Evolutionary conservation across 176 grass and related monocot genomes (phyloP).

Genomic region (Leersia perrieri): DNA sequence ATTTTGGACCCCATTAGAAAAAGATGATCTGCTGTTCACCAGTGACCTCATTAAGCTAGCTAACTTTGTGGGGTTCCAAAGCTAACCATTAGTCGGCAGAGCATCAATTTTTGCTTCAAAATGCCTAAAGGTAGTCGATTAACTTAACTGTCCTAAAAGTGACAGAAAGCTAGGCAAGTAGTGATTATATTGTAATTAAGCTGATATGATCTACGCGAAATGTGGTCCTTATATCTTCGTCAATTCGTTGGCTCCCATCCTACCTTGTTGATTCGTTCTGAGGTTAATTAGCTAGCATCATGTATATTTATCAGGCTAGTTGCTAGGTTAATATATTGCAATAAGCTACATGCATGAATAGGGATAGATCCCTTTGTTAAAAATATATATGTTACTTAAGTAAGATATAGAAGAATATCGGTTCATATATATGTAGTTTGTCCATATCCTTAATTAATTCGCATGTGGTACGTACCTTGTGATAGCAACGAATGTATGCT

Average conservation of each 20-base stretch:
- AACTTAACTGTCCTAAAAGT: not conserved
- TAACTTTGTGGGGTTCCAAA: not conserved
- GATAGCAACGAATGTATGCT: slow-evolving; percentile 24
- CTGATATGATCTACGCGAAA: not conserved
- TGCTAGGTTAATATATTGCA: not conserved
- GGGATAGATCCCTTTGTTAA: slow-evolving; percentile 23
- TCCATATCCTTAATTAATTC: not conserved
- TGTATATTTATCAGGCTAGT: not conserved
- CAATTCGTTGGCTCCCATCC: not conserved
- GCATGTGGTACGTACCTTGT: slow-evolving; percentile 11
- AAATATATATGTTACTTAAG: not conserved
- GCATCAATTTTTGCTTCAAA: not conserved
- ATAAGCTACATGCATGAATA: slow-evolving; percentile 11
- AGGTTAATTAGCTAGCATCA: not conserved
- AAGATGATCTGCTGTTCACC: not conserved
- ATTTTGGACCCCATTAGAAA: not conserved
- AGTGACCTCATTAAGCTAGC: not conserved
- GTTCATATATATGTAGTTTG: not conserved
- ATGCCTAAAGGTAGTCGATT: not conserved
- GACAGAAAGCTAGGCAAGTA: not conserved
- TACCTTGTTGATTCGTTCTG: not conserved
- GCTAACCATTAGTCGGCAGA: not conserved
- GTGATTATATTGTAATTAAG: not conserved
- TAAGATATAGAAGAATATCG: slow-evolving; percentile 20
- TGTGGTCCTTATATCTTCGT: not conserved